Percentiles rank a stretch among this genome's conserved stretches.
Evolutionary conservation across 768 basidiomycete genomes (phyloP).

Genomic region (Boletus speciosus): DNA sequence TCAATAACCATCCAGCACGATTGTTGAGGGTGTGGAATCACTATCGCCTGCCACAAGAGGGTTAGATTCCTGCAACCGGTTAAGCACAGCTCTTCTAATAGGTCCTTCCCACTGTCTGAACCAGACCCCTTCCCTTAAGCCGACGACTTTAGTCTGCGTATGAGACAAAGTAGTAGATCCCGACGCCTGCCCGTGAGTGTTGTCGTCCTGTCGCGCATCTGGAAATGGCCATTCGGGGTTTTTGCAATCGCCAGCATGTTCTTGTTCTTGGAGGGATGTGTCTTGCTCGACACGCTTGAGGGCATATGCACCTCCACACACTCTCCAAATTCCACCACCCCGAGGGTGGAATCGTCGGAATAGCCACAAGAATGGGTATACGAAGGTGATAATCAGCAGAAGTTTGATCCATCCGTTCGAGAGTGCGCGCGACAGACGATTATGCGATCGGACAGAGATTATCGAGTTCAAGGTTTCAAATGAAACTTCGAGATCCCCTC

Average conservation of each 20-base stretch:
- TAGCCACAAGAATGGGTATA: constrained; percentile 82
- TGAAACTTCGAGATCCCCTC: constrained; percentile 40
- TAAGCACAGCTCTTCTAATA: constrained; percentile 57
- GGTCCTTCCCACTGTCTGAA: constrained; percentile 71
- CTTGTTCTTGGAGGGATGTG: constrained; percentile 11
- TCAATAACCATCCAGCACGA: constrained; percentile 27
- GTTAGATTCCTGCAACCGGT: constrained; percentile 33
- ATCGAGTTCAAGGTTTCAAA: constrained; percentile 46
- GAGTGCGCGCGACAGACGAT: constrained; percentile 60
- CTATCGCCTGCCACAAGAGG: constrained; percentile 35
- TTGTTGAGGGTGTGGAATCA: constrained; percentile 7
- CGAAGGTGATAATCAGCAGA: constrained; percentile 60
- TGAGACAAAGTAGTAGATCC: constrained; percentile 30
- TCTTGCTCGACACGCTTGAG: constrained; percentile 44
- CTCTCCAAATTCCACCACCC: constrained; percentile 74
- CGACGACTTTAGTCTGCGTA: constrained; percentile 42
- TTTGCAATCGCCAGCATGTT: constrained; percentile 1
- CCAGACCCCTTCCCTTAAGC: constrained; percentile 74
- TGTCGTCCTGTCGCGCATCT: neutral
- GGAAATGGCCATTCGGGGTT: constrained; percentile 1
- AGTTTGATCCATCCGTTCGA: constrained; percentile 71
- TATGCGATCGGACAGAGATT: constrained; percentile 67
- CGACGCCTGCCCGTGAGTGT: constrained; percentile 7
- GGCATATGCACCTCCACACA: constrained; percentile 75
- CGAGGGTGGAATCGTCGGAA: constrained; percentile 62